Evolutionary conservation across 768 basidiomycete species (phyloP).

Genomic region (Trametes punicea): DNA sequence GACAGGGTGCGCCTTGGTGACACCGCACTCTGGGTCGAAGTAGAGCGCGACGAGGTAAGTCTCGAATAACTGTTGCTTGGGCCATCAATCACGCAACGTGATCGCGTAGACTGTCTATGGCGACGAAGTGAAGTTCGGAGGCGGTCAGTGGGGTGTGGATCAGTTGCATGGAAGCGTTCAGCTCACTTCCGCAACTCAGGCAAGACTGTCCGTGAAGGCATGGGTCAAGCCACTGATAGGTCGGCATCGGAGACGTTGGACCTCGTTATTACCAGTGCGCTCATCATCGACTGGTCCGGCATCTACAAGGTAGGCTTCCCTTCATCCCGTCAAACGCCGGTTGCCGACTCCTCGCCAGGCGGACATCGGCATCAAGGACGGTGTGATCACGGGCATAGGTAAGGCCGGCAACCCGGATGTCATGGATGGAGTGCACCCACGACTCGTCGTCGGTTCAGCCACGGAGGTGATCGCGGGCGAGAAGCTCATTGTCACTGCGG

Average conservation of each 20-base stretch:
- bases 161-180: background rate
- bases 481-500: slow-evolving; percentile 90
- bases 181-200: slow-evolving; percentile 40
- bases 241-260: slow-evolving; percentile 71
- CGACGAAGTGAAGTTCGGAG: slow-evolving; percentile 97
- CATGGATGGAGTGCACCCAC: slow-evolving; percentile 73
- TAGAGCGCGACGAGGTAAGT: slow-evolving; percentile 77
- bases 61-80: background rate
- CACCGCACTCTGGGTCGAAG: slow-evolving; percentile 86
- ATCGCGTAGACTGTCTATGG: slow-evolving; percentile 73
- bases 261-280: slow-evolving; percentile 91
- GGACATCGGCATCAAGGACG: slow-evolving; percentile 88
- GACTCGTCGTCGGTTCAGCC: slow-evolving; percentile 80
- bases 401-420: slow-evolving; percentile 96
- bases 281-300: slow-evolving; percentile 92
- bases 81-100: background rate
- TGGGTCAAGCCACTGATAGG: slow-evolving; percentile 86
- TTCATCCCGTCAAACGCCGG: background rate
- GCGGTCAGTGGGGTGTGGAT: slow-evolving; percentile 47
- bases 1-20: slow-evolving; percentile 89
- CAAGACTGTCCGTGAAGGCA: slow-evolving; percentile 93
- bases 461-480: slow-evolving; percentile 98
- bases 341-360: slow-evolving; percentile 50
- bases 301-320: slow-evolving; percentile 75
- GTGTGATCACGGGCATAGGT: slow-evolving; percentile 83